Evolutionary conservation across 495 filamentous ascomycete species (phyloP), one percentile per base, ranked within the genome.

Genomic region (Penicillium daleae): DNA sequence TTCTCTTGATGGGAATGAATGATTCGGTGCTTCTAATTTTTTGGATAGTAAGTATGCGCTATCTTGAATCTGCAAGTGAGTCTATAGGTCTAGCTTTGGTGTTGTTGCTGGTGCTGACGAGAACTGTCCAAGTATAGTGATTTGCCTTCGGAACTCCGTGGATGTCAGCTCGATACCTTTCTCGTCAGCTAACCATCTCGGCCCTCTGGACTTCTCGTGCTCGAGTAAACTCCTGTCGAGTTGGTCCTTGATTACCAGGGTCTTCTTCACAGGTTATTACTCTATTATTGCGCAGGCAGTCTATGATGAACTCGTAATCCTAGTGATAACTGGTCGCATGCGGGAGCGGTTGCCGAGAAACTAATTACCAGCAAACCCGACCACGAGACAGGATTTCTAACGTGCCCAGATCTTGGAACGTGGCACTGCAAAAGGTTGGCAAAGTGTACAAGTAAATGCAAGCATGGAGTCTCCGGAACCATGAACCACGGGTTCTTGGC

Each of bases 331-430:
- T 29, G 46, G 21, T 12, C 22, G 46, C 22, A 26, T 50, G 8
- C 10, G 15, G 22, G 4, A 50, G 4, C 24, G 5, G n/a, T 17
- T 29, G 24, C 46, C 46, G 22, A 50, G 46, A 50, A 50, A 26
- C 46, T 29, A 50, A 50, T 46, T 10, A 42, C 19, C 8, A 44
- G 19, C 44, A n/a, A 49, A 13, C 10, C 46, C 24, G 22, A 9
- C 22, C 27, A 54, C 27, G 27, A 19, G 29, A 19, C 50, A 54
- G 29, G 31, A 32, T 64, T 60, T n/a, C 64, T 31, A 39, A 46
- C n/a, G 42, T 52, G 64, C 67, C 62, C 56, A 70, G 59, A 33
- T 26, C 64, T 70, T 67, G 64, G 58, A 62, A 58, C 42, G 52
- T 56, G 44, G 57, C 46, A 56, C 42, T 50, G 49, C 54, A 50